phyloP scores from a whole-genome alignment of 495 filamentous ascomycete genomes.

The Daldinia loculata region DNA sequence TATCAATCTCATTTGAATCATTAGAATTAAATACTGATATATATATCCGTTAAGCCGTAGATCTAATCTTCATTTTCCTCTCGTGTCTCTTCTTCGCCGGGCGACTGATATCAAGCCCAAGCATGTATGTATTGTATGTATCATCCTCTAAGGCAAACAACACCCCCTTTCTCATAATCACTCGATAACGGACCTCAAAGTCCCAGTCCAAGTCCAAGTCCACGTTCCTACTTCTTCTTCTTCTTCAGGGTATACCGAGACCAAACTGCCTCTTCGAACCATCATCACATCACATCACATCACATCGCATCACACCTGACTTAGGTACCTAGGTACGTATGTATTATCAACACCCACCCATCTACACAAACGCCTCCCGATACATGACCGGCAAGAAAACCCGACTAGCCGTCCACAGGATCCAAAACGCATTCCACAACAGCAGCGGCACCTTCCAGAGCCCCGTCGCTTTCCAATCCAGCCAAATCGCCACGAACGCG shows the following conservation, averaged over 20 bases:
- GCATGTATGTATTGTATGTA: not conserved
- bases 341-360: too few species aligned
- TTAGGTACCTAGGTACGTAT: too few species aligned
- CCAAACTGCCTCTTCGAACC: too few species aligned
- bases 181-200: not conserved
- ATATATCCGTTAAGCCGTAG: constrained; percentile 21
- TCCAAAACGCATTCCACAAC: constrained; percentile 66
- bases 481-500: constrained; percentile 86
- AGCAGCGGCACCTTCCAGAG: constrained; percentile 68
- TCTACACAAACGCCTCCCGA: constrained; percentile 57
- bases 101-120: not conserved
- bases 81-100: not conserved
- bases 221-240: not conserved
- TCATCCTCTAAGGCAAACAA: too few species aligned
- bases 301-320: too few species aligned
- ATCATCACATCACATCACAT: too few species aligned
- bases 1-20: constrained; percentile 18
- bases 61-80: not conserved
- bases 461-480: constrained; percentile 66
- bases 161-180: not conserved
- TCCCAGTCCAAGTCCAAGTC: not conserved
- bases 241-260: not conserved
- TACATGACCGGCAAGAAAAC: constrained; percentile 89
- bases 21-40: constrained; percentile 36
- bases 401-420: constrained; percentile 87